These are phyloP conservation scores for Heterobasidion parviporum DNA, from an alignment of 1,284 basidiomycete species.

Conservation along the genomic window DNA sequence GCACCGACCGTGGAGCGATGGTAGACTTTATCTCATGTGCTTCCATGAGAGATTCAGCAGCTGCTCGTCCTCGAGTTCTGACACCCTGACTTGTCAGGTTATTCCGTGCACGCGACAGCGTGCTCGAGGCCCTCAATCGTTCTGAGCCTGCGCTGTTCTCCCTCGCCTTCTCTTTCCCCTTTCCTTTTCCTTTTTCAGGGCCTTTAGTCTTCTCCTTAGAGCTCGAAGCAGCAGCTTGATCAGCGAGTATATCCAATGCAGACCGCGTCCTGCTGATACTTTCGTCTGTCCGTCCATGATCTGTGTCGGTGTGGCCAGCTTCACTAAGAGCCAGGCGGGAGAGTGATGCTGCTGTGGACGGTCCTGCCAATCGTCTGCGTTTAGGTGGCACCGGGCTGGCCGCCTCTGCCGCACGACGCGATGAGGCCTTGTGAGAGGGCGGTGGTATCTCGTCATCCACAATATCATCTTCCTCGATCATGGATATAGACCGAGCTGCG, in stretches of 20 bases:
- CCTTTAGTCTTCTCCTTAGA: slow-evolving; percentile 11
- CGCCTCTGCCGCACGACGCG: slow-evolving; percentile 7
- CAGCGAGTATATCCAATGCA: slow-evolving; percentile 62
- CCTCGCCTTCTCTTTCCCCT: slow-evolving; percentile 14
- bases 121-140: background rate
- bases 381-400: slow-evolving; percentile 17
- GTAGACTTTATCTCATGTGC: background rate
- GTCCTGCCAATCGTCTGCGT: slow-evolving; percentile 11
- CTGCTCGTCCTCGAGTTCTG: background rate
- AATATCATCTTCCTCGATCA: slow-evolving; percentile 36
- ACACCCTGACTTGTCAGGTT: background rate
- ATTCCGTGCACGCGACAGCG: background rate
- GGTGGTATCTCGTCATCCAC: slow-evolving; percentile 8
- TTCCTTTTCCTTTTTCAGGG: slow-evolving; percentile 7
- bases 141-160: background rate
- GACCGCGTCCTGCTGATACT: slow-evolving; percentile 28
- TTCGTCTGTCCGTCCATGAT: slow-evolving; percentile 5
- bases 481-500: slow-evolving; percentile 43
- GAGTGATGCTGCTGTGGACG: slow-evolving; percentile 2
- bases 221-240: slow-evolving; percentile 45
- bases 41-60: background rate
- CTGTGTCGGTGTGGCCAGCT: background rate
- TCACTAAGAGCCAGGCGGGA: background rate
- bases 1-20: background rate
- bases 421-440: slow-evolving; percentile 14